phyloP scores from a whole-genome alignment of 495 filamentous ascomycete genomes.

The Trichoderma erinaceum region DNA sequence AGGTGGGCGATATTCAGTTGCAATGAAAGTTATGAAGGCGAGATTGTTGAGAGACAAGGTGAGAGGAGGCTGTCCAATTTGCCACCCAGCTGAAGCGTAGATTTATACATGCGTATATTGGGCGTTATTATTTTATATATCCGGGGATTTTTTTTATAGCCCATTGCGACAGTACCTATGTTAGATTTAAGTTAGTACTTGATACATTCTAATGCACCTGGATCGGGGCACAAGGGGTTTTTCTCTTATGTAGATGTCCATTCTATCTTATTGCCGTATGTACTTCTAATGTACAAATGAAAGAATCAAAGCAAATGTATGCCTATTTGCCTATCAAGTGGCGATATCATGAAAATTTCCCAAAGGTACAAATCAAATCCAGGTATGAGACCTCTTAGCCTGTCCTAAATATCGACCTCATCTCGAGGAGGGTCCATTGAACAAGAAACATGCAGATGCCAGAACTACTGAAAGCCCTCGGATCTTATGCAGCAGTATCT shows the following conservation, averaged over 20 bases:
- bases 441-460: background rate
- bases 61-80: slow-evolving; percentile 64
- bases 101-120: background rate
- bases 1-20: slow-evolving; percentile 54
- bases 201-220: background rate
- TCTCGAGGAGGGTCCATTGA: background rate
- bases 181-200: background rate
- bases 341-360: slow-evolving; percentile 2
- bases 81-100: slow-evolving; percentile 23
- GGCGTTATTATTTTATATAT: slow-evolving; percentile 12
- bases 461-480: background rate
- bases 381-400: background rate
- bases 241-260: background rate
- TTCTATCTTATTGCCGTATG: background rate
- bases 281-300: background rate
- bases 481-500: background rate
- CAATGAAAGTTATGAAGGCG: slow-evolving; percentile 85
- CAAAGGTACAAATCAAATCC: slow-evolving; percentile 9
- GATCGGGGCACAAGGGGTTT: background rate
- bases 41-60: slow-evolving; percentile 68
- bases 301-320: background rate
- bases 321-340: background rate
- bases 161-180: background rate
- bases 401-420: background rate
- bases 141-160: background rate